Evolutionary conservation across 257 asterid species (phyloP).

Genomic region (Przewalskia tangutica): DNA sequence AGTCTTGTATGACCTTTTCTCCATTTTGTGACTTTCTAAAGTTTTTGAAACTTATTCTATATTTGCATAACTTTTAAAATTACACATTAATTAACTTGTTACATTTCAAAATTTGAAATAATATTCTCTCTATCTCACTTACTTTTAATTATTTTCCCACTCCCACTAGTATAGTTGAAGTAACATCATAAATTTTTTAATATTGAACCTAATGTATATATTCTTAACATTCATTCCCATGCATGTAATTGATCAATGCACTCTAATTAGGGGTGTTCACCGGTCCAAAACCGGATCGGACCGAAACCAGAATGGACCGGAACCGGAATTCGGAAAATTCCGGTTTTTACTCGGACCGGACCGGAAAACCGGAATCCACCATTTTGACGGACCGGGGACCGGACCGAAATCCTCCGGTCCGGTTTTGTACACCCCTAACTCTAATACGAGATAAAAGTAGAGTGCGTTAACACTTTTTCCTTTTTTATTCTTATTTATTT

Average conservation of each 20-base stretch:
- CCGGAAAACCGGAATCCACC: too few relatives aligned
- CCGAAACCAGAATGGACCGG: too few relatives aligned
- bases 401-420: too few relatives aligned
- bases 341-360: too few relatives aligned
- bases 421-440: too few relatives aligned
- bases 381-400: too few relatives aligned
- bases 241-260: neutral
- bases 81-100: neutral
- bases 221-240: neutral
- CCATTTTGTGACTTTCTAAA: neutral
- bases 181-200: neutral
- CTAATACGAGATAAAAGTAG: neutral
- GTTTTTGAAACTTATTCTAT: neutral
- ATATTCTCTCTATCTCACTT: neutral
- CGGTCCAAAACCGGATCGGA: too few relatives aligned
- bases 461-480: neutral
- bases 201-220: too few relatives aligned
- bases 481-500: neutral
- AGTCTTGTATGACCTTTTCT: neutral
- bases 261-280: too few relatives aligned
- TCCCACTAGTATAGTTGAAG: neutral
- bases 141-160: neutral
- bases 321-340: too few relatives aligned
- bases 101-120: neutral
- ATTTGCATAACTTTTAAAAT: neutral